phyloP scores from a whole-genome alignment of 345 rosid genomes.

The Melastoma malabathricum region DNA sequence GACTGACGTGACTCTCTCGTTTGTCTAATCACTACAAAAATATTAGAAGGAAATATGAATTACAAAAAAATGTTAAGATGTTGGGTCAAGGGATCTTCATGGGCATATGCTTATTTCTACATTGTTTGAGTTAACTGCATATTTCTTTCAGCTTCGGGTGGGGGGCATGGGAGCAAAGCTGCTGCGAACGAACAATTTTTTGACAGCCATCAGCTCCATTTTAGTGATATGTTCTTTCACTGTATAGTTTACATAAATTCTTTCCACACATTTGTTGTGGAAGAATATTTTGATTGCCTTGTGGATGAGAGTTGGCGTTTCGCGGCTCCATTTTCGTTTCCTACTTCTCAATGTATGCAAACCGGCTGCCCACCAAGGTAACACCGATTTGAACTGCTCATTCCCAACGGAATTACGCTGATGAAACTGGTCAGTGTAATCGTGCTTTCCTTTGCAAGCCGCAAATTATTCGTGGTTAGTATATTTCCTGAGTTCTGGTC shows the following conservation, averaged over 20 bases:
- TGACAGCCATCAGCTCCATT: slow-evolving; percentile 87
- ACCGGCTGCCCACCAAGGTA: too few relatives aligned
- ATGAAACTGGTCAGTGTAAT: slow-evolving; percentile 91
- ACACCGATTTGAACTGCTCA: too few relatives aligned
- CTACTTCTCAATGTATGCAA: neutral
- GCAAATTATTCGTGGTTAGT: slow-evolving; percentile 89
- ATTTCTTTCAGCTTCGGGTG: slow-evolving; percentile 75
- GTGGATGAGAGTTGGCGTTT: too few relatives aligned
- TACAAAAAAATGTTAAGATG: too few relatives aligned
- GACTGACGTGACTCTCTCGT: too few relatives aligned
- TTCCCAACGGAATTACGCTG: slow-evolving; percentile 92
- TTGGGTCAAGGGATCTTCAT: too few relatives aligned
- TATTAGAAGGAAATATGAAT: too few relatives aligned
- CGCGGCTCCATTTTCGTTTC: too few relatives aligned
- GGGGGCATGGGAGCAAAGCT: slow-evolving; percentile 80
- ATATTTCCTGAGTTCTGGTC: neutral
- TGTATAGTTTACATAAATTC: neutral
- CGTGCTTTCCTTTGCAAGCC: slow-evolving; percentile 88
- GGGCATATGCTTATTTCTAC: too few relatives aligned
- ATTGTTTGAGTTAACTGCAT: slow-evolving; percentile 5
- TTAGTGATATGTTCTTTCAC: slow-evolving; percentile 34
- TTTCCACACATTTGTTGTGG: too few relatives aligned
- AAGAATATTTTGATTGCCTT: too few relatives aligned
- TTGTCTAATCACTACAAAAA: too few relatives aligned
- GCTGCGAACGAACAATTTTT: slow-evolving; percentile 85